Percentiles rank a stretch among this genome's conserved stretches.
phyloP scores from a whole-genome alignment of 306 rosid genomes.

The Cicer cuneatum region DNA sequence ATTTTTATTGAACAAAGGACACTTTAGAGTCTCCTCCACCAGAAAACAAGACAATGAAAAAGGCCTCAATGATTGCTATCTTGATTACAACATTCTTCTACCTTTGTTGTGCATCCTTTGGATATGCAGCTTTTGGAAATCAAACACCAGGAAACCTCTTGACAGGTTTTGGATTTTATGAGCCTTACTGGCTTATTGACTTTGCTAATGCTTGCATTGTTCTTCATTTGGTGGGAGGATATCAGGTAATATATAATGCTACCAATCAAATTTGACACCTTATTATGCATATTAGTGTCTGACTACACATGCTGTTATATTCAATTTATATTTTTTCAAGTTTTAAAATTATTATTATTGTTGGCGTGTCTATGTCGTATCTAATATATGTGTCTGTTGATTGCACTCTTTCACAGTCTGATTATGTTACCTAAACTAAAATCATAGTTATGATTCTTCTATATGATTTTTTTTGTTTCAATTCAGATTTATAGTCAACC shows the following conservation, averaged over 20 bases:
- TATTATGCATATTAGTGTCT: too few relatives aligned
- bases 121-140: slow-evolving; percentile 88
- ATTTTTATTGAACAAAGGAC: slow-evolving; percentile 58
- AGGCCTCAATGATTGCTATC: slow-evolving; percentile 64
- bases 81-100: slow-evolving; percentile 77
- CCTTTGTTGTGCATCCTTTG: slow-evolving; percentile 85
- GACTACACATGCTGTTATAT: too few relatives aligned
- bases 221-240: slow-evolving; percentile 88
- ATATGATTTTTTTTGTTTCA: neutral
- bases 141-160: slow-evolving; percentile 86
- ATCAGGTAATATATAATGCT: slow-evolving; percentile 67
- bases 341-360: too few relatives aligned
- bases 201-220: slow-evolving; percentile 87
- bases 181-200: slow-evolving; percentile 86
- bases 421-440: neutral
- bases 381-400: neutral
- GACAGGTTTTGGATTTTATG: slow-evolving; percentile 82
- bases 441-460: slow-evolving; percentile 20
- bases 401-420: neutral
- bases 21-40: slow-evolving; percentile 82
- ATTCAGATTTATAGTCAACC: slow-evolving; percentile 74
- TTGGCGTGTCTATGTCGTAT: too few relatives aligned
- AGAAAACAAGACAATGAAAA: slow-evolving; percentile 84
- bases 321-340: too few relatives aligned
- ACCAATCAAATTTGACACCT: neutral